Percentiles rank a stretch among this genome's conserved stretches.
These are phyloP conservation scores for Tricholoma bakamatsutake DNA, from an alignment of 768 basidiomycete genomes.

Conservation along the genomic window DNA sequence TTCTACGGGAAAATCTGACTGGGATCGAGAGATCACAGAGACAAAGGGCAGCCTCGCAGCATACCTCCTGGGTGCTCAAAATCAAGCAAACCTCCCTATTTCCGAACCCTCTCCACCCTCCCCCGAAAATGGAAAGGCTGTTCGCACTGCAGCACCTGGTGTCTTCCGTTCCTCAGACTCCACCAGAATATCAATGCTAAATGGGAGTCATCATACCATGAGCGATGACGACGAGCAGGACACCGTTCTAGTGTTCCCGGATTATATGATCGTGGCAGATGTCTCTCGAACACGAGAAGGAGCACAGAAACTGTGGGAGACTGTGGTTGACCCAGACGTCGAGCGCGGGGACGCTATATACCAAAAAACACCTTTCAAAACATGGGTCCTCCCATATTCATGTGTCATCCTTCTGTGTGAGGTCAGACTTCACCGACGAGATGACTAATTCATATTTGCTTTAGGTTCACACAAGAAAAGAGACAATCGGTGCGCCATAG, in stretches of 20 bases:
- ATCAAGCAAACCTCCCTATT: constrained; percentile 20
- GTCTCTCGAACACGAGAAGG: constrained; percentile 59
- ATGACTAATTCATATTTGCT: constrained; percentile 13
- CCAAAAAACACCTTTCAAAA: constrained; percentile 46
- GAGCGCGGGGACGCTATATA: constrained; percentile 39
- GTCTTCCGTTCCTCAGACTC: constrained; percentile 54
- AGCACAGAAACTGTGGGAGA: constrained; percentile 64
- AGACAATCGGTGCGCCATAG: constrained; percentile 88
- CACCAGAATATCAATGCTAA: constrained; percentile 63
- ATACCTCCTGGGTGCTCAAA: constrained; percentile 36
- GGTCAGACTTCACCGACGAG: constrained; percentile 19
- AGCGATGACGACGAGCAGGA: constrained; percentile 60
- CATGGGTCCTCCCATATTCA: constrained; percentile 84
- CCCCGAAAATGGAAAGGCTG: constrained; percentile 22
- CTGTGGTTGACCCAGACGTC: constrained; percentile 54
- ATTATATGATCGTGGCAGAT: constrained; percentile 79
- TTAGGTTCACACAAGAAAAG: constrained; percentile 89
- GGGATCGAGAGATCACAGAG: constrained; percentile 76
- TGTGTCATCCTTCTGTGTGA: constrained; percentile 87
- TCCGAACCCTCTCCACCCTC: constrained; percentile 21
- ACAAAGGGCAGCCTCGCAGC: constrained; percentile 68
- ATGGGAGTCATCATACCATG: constrained; percentile 75
- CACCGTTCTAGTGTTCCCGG: constrained; percentile 86
- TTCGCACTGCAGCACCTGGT: constrained; percentile 35
- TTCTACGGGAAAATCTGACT: constrained; percentile 86